These are phyloP conservation scores for Cercospora citrullina DNA, from an alignment of 2,329 filamentous ascomycete species.

Conservation along the genomic window DNA sequence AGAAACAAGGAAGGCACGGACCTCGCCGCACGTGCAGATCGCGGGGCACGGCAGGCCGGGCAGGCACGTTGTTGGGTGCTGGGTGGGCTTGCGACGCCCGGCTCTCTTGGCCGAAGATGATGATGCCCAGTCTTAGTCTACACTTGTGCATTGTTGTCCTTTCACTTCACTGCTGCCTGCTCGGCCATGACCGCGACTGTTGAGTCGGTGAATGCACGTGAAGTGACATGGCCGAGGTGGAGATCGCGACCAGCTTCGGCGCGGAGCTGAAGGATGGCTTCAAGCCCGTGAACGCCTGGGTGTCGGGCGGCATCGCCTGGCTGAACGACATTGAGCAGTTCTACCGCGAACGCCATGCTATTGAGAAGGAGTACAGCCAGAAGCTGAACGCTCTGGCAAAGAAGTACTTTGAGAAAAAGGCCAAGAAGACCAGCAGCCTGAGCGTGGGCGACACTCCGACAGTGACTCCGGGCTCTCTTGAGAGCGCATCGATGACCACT, in stretches of 20 bases:
- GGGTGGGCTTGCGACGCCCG: slow-evolving; percentile 1
- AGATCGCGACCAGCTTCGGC: slow-evolving; percentile 83
- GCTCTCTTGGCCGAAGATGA: slow-evolving; percentile 2
- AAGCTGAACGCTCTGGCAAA: slow-evolving; percentile 86
- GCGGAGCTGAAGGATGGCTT: slow-evolving; percentile 97
- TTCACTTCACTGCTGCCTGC: slow-evolving; percentile 1
- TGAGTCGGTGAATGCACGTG: background rate
- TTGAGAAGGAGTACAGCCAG: slow-evolving; percentile 94
- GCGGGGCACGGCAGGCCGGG: slow-evolving; percentile 2
- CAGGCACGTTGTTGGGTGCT: background rate
- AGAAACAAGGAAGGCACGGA: background rate
- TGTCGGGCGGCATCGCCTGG: slow-evolving; percentile 85
- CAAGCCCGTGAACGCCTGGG: slow-evolving; percentile 90
- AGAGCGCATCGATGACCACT: slow-evolving; percentile 93
- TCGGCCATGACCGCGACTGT: background rate
- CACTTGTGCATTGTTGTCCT: background rate
- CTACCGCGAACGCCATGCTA: slow-evolving; percentile 88
- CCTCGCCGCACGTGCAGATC: slow-evolving; percentile 5
- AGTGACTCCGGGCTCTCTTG: slow-evolving; percentile 91
- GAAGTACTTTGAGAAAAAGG: slow-evolving; percentile 97
- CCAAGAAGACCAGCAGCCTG: slow-evolving; percentile 79
- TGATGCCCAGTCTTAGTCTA: background rate
- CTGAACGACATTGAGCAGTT: slow-evolving; percentile 96
- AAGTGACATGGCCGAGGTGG: slow-evolving; percentile 72
- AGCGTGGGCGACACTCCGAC: slow-evolving; percentile 92